Evolutionary conservation across 441 rosid genomes (phyloP).

Genomic region (Syzygium malaccense): DNA sequence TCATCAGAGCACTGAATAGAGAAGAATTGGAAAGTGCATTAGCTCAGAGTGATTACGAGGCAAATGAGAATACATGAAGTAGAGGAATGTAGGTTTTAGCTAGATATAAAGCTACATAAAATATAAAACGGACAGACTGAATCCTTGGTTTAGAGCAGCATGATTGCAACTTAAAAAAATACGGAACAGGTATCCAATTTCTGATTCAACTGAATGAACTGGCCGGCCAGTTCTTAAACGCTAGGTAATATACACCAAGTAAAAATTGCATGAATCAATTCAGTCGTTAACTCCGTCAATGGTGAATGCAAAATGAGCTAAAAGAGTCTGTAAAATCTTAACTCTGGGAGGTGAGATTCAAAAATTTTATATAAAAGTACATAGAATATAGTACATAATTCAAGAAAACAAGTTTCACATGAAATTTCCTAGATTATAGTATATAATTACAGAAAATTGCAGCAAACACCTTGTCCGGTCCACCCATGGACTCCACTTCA

Average conservation of each 20-base stretch:
- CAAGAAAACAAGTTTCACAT: not conserved
- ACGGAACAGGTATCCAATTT: not conserved
- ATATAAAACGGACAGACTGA: not conserved
- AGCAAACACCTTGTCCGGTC: not conserved
- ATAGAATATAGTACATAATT: not conserved
- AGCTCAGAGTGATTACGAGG: not conserved
- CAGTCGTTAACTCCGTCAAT: not conserved
- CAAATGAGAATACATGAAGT: not conserved
- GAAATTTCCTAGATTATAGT: not conserved
- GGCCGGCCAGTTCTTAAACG: not conserved
- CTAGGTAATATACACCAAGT: not conserved
- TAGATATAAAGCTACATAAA: not conserved
- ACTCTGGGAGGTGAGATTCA: not conserved
- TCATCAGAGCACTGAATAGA: slow-evolving; percentile 80
- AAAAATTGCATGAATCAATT: not conserved
- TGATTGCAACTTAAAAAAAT: not conserved
- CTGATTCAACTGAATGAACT: not conserved
- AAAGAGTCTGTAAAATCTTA: not conserved
- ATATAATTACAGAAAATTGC: not conserved
- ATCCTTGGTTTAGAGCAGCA: not conserved
- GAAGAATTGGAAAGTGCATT: not conserved
- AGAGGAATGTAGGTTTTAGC: not conserved
- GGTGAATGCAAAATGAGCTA: not conserved
- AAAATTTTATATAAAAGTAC: not conserved
- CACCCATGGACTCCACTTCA: not conserved